Evolutionary conservation across 2,329 filamentous ascomycete genomes (phyloP).

Genomic region (Paracamarosporium sp.): DNA sequence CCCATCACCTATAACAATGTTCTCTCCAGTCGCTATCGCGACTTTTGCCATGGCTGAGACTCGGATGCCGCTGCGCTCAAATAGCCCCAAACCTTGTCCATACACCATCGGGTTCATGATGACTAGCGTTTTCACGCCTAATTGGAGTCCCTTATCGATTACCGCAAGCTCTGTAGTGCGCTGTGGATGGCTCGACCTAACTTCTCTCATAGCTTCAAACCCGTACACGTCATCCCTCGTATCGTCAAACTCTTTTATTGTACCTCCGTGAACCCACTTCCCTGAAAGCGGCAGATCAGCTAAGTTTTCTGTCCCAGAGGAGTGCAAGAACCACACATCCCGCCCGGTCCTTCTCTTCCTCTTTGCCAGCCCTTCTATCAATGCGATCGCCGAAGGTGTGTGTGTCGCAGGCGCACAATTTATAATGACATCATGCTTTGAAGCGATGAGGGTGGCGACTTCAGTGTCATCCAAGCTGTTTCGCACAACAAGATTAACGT

Average conservation of each 20-base stretch:
- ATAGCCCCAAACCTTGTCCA: slow-evolving; percentile 53
- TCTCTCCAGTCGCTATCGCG: neutral
- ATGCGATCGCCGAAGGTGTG: slow-evolving; percentile 45
- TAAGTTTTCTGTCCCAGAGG: slow-evolving; percentile 54
- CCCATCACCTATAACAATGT: slow-evolving; percentile 5
- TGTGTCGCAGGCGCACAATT: slow-evolving; percentile 53
- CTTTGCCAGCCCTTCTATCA: slow-evolving; percentile 52
- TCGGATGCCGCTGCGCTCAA: slow-evolving; percentile 35
- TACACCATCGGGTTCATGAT: slow-evolving; percentile 58
- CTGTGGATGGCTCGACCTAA: slow-evolving; percentile 48
- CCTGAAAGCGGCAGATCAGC: slow-evolving; percentile 50
- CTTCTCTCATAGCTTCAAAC: slow-evolving; percentile 49
- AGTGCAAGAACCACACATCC: slow-evolving; percentile 52
- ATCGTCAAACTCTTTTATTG: slow-evolving; percentile 32
- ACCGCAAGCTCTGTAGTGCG: slow-evolving; percentile 55
- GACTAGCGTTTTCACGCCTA: slow-evolving; percentile 54
- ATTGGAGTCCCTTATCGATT: slow-evolving; percentile 47
- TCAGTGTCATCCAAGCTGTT: slow-evolving; percentile 24
- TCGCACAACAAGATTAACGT: slow-evolving; percentile 18
- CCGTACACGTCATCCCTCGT: slow-evolving; percentile 46
- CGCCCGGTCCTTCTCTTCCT: slow-evolving; percentile 44
- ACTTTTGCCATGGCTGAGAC: neutral
- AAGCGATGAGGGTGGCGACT: slow-evolving; percentile 6
- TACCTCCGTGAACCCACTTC: slow-evolving; percentile 7
- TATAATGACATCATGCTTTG: slow-evolving; percentile 45